These are phyloP conservation scores for Rhodotorula graminis DNA, from an alignment of 768 basidiomycete genomes.

Conservation along the genomic window DNA sequence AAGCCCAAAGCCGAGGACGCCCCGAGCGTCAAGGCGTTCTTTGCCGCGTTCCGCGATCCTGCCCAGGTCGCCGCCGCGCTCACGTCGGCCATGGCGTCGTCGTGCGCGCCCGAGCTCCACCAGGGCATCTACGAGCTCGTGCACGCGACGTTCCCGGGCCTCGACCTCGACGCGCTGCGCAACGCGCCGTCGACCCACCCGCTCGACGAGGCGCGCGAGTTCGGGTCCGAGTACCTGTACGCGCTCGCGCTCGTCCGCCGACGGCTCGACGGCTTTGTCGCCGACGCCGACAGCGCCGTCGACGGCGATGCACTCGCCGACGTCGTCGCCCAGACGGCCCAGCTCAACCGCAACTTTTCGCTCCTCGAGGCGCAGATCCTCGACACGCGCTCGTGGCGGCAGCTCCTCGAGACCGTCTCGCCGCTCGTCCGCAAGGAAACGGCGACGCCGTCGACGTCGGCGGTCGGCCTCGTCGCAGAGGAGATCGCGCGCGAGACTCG, in stretches of 20 bases:
- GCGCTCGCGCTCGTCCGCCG: constrained; percentile 56
- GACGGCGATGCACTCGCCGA: constrained; percentile 39
- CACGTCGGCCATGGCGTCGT: constrained; percentile 49
- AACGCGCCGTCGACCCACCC: constrained; percentile 55
- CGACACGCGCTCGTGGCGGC: constrained; percentile 72
- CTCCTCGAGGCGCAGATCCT: constrained; percentile 71
- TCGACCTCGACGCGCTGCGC: constrained; percentile 63
- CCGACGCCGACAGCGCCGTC: constrained; percentile 49
- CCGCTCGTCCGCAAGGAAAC: constrained; percentile 51
- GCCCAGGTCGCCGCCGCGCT: constrained; percentile 22
- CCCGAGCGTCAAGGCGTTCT: constrained; percentile 26
- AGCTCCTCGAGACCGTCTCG: constrained; percentile 51
- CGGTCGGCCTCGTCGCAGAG: constrained; percentile 57
- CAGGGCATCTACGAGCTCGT: constrained; percentile 58
- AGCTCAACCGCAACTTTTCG: constrained; percentile 82
- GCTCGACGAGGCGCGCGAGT: constrained; percentile 59
- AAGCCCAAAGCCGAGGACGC: constrained; percentile 12
- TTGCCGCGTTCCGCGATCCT: constrained; percentile 12
- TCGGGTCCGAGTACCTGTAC: constrained; percentile 75
- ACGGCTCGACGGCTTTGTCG: constrained; percentile 55
- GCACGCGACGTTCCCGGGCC: constrained; percentile 55
- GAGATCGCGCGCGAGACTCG: constrained; percentile 55
- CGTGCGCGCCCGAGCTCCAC: constrained; percentile 65
- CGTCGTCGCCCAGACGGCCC: constrained; percentile 59
- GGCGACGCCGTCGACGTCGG: constrained; percentile 56